Percentiles rank a stretch among this genome's conserved stretches.
Evolutionary conservation across 352 stramenopile species (phyloP).

Genomic region (Pythium utonaiense): DNA sequence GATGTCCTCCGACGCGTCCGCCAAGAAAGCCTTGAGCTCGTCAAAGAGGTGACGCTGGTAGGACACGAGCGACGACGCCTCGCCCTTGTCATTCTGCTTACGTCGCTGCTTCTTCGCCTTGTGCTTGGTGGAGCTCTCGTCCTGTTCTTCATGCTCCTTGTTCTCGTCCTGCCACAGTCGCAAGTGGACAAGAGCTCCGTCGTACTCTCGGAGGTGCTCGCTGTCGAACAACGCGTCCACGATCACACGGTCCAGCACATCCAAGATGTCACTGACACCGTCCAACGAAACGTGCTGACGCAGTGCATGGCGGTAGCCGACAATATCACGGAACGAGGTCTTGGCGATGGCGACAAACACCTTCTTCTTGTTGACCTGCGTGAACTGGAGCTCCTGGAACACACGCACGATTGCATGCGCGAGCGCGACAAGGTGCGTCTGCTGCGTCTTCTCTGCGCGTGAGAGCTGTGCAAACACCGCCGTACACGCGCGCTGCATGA

Average conservation of each 20-base stretch:
- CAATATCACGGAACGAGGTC: conserved; percentile 60
- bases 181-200: conserved; percentile 49
- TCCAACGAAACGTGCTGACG: conserved; percentile 8
- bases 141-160: conserved; percentile 6
- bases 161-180: conserved; percentile 25
- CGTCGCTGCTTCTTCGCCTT: conserved; percentile 36
- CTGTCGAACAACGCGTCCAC: conserved; percentile 73
- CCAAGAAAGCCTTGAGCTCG: conserved; percentile 54
- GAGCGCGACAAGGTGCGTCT: conserved; percentile 37
- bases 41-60: conserved; percentile 84
- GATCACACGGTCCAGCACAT: conserved; percentile 61
- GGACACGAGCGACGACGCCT: conserved; percentile 44
- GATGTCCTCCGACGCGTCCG: conserved; percentile 26
- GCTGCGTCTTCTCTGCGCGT: not conserved
- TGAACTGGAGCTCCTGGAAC: conserved; percentile 74
- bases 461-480: conserved; percentile 22
- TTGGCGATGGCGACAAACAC: conserved; percentile 82
- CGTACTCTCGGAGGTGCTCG: conserved; percentile 75
- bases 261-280: conserved; percentile 28
- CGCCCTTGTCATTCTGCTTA: conserved; percentile 15
- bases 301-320: conserved; percentile 51
- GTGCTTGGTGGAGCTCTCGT: conserved; percentile 16
- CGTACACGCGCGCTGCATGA: conserved; percentile 54
- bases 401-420: conserved; percentile 51
- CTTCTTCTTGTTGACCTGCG: conserved; percentile 89